Evolutionary conservation across 768 basidiomycete species (phyloP), one percentile per base, ranked within the genome.

Genomic region (Exsudoporus frostii): DNA sequence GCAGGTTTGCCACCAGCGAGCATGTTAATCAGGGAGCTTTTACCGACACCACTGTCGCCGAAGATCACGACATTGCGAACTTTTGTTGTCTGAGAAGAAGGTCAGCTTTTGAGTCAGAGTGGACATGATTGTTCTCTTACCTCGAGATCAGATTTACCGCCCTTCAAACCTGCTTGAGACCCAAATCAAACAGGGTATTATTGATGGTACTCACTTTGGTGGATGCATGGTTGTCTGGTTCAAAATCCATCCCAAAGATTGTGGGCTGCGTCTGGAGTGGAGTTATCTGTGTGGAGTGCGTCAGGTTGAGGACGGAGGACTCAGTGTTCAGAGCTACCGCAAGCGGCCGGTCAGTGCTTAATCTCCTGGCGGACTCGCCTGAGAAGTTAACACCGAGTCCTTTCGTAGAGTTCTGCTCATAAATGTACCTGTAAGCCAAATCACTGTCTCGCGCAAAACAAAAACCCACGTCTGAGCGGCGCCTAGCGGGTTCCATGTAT

Each of bases 11-110:
- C 15, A 25, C 68, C 70, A 27, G 60, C 60, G 19, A 78, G 55
- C 71, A 78, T 68, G 60, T 78, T 78, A 44, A 79, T 60, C 2
- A 78, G 54, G 3, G 73, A 74, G 52, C 77, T 78, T 58, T 79
- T 78, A 13, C 73, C 71, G 3, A 71, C 55, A 15, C 76, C 76
- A 4, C 70, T 69, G 40, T 77, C 74, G 1, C 77, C 76, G 38
- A 78, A 78, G 20, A 78, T 41, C 15, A 78, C 64, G n/a, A 78
- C 45, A 46, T 78, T 78, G 25, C 55, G 63, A 25, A 17, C 20
- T 32, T 52, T 54, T 4, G 27, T 25, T 17, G 34, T 9, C 59
- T 62, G 37, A 51, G 34, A 44, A 17, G 5, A 36, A 17, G 1
- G 27, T 62, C 15, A 34, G 33, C 11, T 39, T 29, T 4, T 14